These are phyloP conservation scores for Solanum pimpinellifolium DNA, from an alignment of 257 asterid genomes.

Conservation along the genomic window DNA sequence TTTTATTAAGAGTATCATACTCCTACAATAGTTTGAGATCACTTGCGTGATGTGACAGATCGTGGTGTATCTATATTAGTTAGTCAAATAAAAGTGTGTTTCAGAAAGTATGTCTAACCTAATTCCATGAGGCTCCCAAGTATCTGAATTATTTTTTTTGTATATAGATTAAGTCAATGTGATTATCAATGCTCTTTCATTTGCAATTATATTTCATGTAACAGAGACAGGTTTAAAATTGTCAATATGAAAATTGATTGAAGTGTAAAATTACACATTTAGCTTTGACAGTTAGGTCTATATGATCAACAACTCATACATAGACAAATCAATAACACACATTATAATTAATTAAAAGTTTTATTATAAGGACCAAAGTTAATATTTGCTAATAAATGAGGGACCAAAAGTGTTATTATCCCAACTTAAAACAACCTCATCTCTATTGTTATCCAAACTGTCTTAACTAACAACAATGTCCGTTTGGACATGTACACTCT, in stretches of 20 bases:
- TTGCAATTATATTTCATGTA: background rate
- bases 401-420: background rate
- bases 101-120: background rate
- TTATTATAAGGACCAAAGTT: background rate
- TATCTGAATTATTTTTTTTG: too few relatives aligned
- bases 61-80: too few relatives aligned
- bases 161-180: too few relatives aligned
- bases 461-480: conserved; percentile 20
- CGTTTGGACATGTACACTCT: conserved; percentile 11
- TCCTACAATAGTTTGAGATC: too few relatives aligned
- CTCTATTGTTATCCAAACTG: conserved; percentile 1
- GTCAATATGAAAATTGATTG: background rate
- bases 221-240: background rate
- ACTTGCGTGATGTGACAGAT: background rate
- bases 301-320: too few relatives aligned
- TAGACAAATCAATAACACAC: background rate
- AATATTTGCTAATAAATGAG: background rate
- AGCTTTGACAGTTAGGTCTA: background rate
- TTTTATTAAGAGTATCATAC: background rate
- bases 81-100: too few relatives aligned
- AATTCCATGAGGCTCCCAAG: background rate
- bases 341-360: background rate
- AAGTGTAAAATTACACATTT: background rate
- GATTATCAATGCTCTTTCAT: too few relatives aligned
- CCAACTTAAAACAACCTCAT: background rate